These are phyloP conservation scores for Mesembryanthemum crystallinum DNA, from an alignment of 148 eudicot species.

Conservation along the genomic window DNA sequence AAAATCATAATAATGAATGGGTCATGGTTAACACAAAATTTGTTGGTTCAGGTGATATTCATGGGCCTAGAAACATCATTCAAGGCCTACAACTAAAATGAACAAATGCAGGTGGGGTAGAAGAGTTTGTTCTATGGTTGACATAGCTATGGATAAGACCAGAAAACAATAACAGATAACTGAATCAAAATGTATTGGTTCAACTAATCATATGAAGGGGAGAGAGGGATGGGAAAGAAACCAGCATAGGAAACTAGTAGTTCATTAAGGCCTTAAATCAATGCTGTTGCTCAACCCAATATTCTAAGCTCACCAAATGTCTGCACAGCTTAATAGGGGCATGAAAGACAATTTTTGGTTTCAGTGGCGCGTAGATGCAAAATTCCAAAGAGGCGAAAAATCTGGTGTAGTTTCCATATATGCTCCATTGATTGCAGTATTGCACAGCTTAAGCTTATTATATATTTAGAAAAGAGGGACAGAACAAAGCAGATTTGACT, in stretches of 20 bases:
- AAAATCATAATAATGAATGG: no score
- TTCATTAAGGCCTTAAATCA: neutral
- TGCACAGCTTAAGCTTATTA: neutral
- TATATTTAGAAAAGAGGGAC: no score
- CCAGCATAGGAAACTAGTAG: neutral
- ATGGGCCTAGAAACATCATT: neutral
- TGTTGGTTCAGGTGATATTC: neutral
- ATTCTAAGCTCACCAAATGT: neutral
- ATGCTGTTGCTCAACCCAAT: no score
- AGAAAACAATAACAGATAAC: neutral
- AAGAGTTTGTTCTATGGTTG: no score
- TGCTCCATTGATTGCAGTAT: neutral
- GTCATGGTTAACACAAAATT: neutral
- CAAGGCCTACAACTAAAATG: neutral
- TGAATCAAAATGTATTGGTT: neutral
- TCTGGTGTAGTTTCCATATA: neutral
- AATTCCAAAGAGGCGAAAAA: neutral
- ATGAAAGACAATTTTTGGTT: neutral
- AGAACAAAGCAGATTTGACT: neutral
- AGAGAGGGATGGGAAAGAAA: neutral
- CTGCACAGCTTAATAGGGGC: neutral
- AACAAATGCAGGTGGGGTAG: neutral
- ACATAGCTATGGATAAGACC: neutral
- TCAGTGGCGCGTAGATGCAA: neutral
- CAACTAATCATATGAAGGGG: neutral